Evolutionary conservation across 2,329 filamentous ascomycete genomes (phyloP).

Genomic region (Ampelomyces quisqualis): DNA sequence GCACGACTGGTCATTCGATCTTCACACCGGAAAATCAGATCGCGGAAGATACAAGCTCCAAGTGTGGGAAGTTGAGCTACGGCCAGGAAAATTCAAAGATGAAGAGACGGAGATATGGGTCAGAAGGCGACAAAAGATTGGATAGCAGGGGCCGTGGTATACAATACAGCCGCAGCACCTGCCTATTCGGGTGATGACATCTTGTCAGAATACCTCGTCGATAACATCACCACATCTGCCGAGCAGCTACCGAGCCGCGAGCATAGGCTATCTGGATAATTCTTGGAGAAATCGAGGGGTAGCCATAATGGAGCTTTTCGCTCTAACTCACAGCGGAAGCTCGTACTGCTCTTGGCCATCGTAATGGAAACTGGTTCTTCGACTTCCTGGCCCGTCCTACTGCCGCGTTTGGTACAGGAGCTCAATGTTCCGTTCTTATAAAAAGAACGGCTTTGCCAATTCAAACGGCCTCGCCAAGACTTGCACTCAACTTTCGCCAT

Average conservation of each 20-base stretch:
- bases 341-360: slow-evolving; percentile 14
- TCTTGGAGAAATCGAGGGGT: slow-evolving; percentile 12
- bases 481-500: slow-evolving; percentile 17
- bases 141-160: too few relatives aligned
- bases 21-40: slow-evolving; percentile 63
- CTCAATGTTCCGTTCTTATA: too few relatives aligned
- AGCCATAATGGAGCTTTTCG: slow-evolving; percentile 5
- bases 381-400: too few relatives aligned
- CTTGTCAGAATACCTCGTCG: slow-evolving; percentile 24
- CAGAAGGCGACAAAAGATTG: slow-evolving; percentile 37
- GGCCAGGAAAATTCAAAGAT: slow-evolving; percentile 15
- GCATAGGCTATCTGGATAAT: slow-evolving; percentile 8
- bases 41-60: slow-evolving; percentile 62
- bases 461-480: too few relatives aligned
- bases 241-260: slow-evolving; percentile 30
- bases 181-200: slow-evolving; percentile 29
- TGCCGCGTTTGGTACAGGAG: too few relatives aligned
- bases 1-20: slow-evolving; percentile 70
- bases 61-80: slow-evolving; percentile 64
- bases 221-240: slow-evolving; percentile 16
- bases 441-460: too few relatives aligned
- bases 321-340: slow-evolving; percentile 34
- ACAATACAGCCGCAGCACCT: too few relatives aligned
- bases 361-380: background rate
- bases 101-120: slow-evolving; percentile 32